A percentile compares a stretch with the other conserved stretches of the same genome.
phyloP scores from a whole-genome alignment of 352 stramenopile genomes.

The Hyaloperonospora brassicae region DNA sequence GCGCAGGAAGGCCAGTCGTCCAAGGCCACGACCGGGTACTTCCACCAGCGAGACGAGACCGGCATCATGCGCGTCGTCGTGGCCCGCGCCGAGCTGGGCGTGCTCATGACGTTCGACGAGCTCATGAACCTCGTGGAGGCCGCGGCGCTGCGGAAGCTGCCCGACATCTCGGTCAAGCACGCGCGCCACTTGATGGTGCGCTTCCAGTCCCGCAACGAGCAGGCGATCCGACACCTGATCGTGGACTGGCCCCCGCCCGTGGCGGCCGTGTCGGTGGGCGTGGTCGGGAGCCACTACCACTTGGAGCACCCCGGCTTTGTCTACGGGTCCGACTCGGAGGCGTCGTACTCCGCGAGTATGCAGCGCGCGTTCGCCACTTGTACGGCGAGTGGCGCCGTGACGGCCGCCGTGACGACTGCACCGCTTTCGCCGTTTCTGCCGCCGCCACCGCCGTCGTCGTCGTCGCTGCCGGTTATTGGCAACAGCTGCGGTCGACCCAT shows the following conservation, averaged over 20 bases:
- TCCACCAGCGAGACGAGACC: conserved; percentile 44
- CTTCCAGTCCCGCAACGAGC: conserved; percentile 43
- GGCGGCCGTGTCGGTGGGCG: background rate
- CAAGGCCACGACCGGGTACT: conserved; percentile 24
- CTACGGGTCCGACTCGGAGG: conserved; percentile 5
- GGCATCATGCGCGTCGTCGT: conserved; percentile 51
- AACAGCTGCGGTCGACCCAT: conserved; percentile 7
- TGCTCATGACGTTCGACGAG: conserved; percentile 61
- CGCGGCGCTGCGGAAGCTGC: conserved; percentile 44
- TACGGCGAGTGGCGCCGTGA: background rate
- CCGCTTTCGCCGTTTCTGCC: conserved; percentile 6
- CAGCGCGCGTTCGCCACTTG: conserved; percentile 1
- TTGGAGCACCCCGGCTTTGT: conserved; percentile 16
- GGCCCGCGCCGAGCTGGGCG: conserved; percentile 45
- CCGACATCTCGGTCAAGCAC: conserved; percentile 46
- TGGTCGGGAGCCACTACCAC: conserved; percentile 6
- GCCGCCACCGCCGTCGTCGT: too few relatives aligned
- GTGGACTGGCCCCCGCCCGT: conserved; percentile 31
- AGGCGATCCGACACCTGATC: conserved; percentile 45
- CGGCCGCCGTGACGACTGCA: background rate
- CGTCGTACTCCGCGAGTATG: too few relatives aligned
- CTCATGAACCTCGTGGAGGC: conserved; percentile 50
- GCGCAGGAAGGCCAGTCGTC: conserved; percentile 19
- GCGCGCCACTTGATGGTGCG: conserved; percentile 37
- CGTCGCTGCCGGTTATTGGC: background rate